These are phyloP conservation scores for Curvularia verruculosa DNA, from an alignment of 2,329 filamentous ascomycete species.

Conservation along the genomic window DNA sequence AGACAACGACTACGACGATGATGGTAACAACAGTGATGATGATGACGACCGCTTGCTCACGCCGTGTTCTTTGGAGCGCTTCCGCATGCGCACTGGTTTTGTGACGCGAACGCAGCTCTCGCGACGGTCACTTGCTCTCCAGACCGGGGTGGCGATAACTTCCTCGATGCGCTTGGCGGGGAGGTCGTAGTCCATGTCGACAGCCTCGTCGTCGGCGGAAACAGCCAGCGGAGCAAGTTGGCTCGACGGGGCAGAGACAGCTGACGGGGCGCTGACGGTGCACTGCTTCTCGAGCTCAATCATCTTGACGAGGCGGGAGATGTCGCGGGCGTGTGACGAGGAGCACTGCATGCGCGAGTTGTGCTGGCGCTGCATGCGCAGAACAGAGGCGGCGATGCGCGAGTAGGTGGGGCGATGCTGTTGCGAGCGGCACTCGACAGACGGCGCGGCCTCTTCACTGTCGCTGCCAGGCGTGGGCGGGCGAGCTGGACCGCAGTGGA, in stretches of 20 bases:
- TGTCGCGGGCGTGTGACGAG: slow-evolving; percentile 49
- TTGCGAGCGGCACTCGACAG: slow-evolving; percentile 2
- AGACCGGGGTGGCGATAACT: slow-evolving; percentile 28
- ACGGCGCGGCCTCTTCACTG: slow-evolving; percentile 20
- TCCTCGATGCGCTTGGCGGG: slow-evolving; percentile 21
- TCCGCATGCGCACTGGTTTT: slow-evolving; percentile 44
- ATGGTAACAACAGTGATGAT: slow-evolving; percentile 14
- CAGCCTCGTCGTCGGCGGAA: slow-evolving; percentile 41
- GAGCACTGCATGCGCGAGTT: slow-evolving; percentile 51
- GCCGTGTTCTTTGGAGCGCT: slow-evolving; percentile 26
- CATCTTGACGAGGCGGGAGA: slow-evolving; percentile 50
- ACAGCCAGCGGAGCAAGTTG: slow-evolving; percentile 13
- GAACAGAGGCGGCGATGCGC: slow-evolving; percentile 45
- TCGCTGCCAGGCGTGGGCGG: slow-evolving; percentile 38
- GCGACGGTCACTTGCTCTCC: slow-evolving; percentile 35
- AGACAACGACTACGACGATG: too few relatives aligned
- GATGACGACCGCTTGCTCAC: slow-evolving; percentile 27
- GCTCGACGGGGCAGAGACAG: too few relatives aligned
- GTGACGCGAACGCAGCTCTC: slow-evolving; percentile 35
- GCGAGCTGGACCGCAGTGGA: slow-evolving; percentile 16
- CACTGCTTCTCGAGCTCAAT: slow-evolving; percentile 55
- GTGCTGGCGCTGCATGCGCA: slow-evolving; percentile 50
- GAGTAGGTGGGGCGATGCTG: slow-evolving; percentile 33
- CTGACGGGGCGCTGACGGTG: slow-evolving; percentile 29
- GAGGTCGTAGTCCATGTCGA: slow-evolving; percentile 40